phyloP scores from a whole-genome alignment of 306 rosid species.

The Quercus alba region DNA sequence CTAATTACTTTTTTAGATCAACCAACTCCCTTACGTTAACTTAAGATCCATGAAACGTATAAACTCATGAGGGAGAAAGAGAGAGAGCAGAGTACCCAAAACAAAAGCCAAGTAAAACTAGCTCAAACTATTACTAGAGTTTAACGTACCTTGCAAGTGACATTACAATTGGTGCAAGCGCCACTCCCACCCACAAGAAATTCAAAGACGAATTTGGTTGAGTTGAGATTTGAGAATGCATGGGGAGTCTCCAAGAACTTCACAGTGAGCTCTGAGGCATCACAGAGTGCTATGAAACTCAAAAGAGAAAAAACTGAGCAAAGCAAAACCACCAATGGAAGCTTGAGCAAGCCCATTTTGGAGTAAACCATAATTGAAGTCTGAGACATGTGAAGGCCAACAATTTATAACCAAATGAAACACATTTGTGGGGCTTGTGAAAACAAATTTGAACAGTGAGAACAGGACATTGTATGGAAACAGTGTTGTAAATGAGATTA shows the following conservation, averaged over 20 bases:
- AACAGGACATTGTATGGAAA: conserved; percentile 6
- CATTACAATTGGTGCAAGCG: conserved; percentile 50
- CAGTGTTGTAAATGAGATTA: conserved; percentile 4
- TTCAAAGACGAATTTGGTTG: conserved; percentile 68
- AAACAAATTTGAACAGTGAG: conserved; percentile 15
- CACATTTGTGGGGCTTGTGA: conserved; percentile 26
- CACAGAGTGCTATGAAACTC: conserved; percentile 37
- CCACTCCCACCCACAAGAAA: conserved; percentile 33
- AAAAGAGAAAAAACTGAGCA: conserved; percentile 38
- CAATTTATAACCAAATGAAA: conserved; percentile 19
- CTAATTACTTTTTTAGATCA: neutral
- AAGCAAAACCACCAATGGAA: conserved; percentile 25
- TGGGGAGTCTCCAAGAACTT: conserved; percentile 73
- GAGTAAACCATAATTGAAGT: conserved; percentile 4
- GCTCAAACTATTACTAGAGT: neutral
- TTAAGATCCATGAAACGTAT: neutral
- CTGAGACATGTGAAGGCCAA: neutral
- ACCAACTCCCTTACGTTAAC: neutral
- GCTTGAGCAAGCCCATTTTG: conserved; percentile 50
- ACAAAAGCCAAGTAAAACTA: neutral
- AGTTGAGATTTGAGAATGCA: conserved; percentile 65
- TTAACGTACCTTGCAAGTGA: conserved; percentile 71
- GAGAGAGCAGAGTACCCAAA: neutral
- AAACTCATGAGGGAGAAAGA: neutral
- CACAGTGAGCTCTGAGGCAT: conserved; percentile 44